phyloP scores from a whole-genome alignment of 2,329 filamentous ascomycete genomes.

The Phialophora chinensis region DNA sequence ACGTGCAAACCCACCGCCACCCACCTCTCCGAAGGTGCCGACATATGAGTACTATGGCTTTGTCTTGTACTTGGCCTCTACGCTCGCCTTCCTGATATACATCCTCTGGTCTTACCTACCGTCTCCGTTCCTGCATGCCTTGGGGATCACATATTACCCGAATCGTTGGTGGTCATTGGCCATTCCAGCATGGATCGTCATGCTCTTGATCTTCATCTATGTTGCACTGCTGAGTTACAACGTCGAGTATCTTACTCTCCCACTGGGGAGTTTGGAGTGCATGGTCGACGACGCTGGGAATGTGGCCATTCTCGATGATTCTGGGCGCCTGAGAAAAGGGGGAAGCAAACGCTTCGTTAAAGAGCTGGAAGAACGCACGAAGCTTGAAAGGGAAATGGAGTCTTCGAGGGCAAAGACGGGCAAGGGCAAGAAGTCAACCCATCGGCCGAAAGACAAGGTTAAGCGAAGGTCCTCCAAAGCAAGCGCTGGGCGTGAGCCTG shows the following conservation, averaged over 20 bases:
- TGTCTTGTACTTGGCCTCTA: slow-evolving; percentile 89
- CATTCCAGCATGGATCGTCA: slow-evolving; percentile 87
- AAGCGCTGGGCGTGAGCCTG: neutral
- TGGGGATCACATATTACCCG: slow-evolving; percentile 96
- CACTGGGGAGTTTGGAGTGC: slow-evolving; percentile 79
- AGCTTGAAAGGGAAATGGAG: slow-evolving; percentile 47
- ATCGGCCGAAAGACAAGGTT: slow-evolving; percentile 41
- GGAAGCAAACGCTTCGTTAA: slow-evolving; percentile 46
- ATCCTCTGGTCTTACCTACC: slow-evolving; percentile 88
- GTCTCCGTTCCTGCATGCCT: slow-evolving; percentile 84
- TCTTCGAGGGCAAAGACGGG: slow-evolving; percentile 47
- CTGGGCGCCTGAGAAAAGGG: slow-evolving; percentile 62
- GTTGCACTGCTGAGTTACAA: slow-evolving; percentile 91
- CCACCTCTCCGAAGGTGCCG: slow-evolving; percentile 90
- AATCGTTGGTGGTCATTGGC: slow-evolving; percentile 98
- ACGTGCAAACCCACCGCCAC: slow-evolving; percentile 71
- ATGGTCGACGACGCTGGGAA: slow-evolving; percentile 89
- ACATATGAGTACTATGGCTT: slow-evolving; percentile 99
- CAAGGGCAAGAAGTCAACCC: slow-evolving; percentile 9
- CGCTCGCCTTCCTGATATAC: slow-evolving; percentile 75
- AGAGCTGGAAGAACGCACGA: slow-evolving; percentile 29
- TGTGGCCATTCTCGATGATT: slow-evolving; percentile 79
- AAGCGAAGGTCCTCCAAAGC: slow-evolving; percentile 25
- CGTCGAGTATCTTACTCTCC: slow-evolving; percentile 82
- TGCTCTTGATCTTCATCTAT: slow-evolving; percentile 89